A percentile compares a stretch with the other conserved stretches of the same genome.
phyloP scores from a whole-genome alignment of 2,329 filamentous ascomycete genomes.

The Aspergillus phoenicis region DNA sequence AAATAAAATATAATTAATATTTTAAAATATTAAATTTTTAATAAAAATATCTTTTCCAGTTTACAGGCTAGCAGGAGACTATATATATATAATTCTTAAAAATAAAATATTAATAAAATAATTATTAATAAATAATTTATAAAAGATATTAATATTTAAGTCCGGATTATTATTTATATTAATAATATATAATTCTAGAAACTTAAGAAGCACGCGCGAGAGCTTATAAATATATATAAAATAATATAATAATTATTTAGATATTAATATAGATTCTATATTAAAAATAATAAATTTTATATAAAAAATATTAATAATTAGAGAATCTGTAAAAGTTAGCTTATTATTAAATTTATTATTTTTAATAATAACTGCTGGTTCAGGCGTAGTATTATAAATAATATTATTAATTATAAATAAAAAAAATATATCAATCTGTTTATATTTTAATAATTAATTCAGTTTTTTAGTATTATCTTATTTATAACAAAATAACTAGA shows the following conservation, averaged over 20 bases:
- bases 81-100: not conserved
- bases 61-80: not conserved
- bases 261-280: not conserved
- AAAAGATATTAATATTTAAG: too few relatives aligned
- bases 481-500: not conserved
- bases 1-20: not conserved
- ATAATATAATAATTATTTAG: not conserved
- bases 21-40: not conserved
- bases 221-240: not conserved
- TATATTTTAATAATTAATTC: not conserved
- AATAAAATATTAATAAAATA: not conserved
- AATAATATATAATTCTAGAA: too few relatives aligned
- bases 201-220: not conserved
- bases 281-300: not conserved
- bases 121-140: too few relatives aligned
- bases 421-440: not conserved
- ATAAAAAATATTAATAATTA: too few relatives aligned
- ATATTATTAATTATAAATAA: not conserved
- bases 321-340: too few relatives aligned
- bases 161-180: too few relatives aligned
- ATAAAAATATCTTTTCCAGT: not conserved
- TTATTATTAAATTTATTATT: too few relatives aligned
- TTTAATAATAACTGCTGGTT: too few relatives aligned
- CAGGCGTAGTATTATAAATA: not conserved
- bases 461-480: not conserved